phyloP scores from a whole-genome alignment of 2,329 filamentous ascomycete genomes.

The Claviceps monticola region DNA sequence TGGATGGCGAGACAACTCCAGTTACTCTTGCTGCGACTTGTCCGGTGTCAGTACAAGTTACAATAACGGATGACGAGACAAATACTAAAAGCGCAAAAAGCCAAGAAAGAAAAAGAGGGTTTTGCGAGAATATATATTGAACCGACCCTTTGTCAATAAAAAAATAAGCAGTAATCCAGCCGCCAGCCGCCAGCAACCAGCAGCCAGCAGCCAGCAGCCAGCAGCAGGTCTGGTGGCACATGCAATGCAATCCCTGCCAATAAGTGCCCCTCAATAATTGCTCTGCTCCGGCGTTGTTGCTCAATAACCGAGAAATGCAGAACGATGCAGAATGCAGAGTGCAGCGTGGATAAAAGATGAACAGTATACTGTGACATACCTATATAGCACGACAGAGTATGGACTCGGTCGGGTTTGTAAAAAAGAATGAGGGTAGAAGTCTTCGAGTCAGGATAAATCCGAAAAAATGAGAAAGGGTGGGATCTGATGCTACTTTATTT shows the following conservation, averaged over 20 bases:
- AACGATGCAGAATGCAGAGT: neutral
- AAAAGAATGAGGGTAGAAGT: neutral
- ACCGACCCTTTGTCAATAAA: neutral
- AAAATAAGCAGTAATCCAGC: neutral
- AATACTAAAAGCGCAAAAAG: neutral
- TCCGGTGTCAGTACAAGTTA: neutral
- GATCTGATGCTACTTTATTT: conserved; percentile 4
- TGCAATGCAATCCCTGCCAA: neutral
- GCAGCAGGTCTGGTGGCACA: neutral
- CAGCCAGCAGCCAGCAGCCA: too few species aligned
- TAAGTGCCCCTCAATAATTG: neutral
- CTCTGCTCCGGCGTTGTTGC: neutral
- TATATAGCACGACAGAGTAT: neutral
- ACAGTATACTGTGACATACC: neutral
- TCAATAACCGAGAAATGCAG: neutral
- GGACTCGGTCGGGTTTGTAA: neutral
- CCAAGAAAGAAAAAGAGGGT: neutral
- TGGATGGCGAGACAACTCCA: too few species aligned
- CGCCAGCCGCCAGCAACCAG: too few species aligned
- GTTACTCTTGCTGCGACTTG: neutral
- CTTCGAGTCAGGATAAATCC: neutral
- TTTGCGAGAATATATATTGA: neutral
- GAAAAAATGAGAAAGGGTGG: conserved; percentile 1
- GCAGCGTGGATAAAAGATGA: neutral
- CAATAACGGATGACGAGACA: neutral